Evolutionary conservation across 192 early-diverging fungal species (phyloP), one percentile per base, ranked within the genome.

Genomic region (Nowakowskiella sp.): DNA sequence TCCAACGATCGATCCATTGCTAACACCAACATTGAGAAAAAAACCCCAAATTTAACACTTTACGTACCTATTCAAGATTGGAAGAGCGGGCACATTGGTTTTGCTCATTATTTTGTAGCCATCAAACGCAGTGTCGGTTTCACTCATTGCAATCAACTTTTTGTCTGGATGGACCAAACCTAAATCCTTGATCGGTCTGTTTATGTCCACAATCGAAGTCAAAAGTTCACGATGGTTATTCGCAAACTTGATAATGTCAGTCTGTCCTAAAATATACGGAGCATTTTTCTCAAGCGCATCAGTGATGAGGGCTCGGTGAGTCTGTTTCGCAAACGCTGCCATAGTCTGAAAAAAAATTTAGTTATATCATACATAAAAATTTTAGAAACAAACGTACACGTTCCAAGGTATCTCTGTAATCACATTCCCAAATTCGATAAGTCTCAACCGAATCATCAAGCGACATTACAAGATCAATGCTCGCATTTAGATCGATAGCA

Each of bases 291-390:
- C 49, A 23, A 43, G 44, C 10, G 62, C 67, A 48, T 81, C 72
- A 9, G 74, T 66, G 53, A 85, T 78, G 3, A 85, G 62, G 13
- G 67, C 66, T 10, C 81, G 65, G 58, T 85, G 83, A 22, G 67
- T 71, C 10, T 78, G 74, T 9, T 58, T 60, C 7, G 78, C 68
- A 62, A 83, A 83, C 0, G 63, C 71, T 19, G 58, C n/a, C n/a
- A 73, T 30, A 8, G 63, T 61, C 72, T 69, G 44, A 22, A 19
- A 16, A 36, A 36, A 45, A 59, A 3, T 2, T 22, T 6, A 49
- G 36, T n/a, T n/a, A n/a, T 13, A 19, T 39, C 36, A 39, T 19
- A 39, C 36, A 19, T 39, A 13, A 19, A 39, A 39, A 19, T 39
- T 13, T 13, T 39, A 39, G 19, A 39, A 39, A 39, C 13, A 39